Percentiles rank a stretch among this genome's conserved stretches.
Evolutionary conservation across 2,329 filamentous ascomycete species (phyloP).

Genomic region (Neocatenulostroma microsporum): DNA sequence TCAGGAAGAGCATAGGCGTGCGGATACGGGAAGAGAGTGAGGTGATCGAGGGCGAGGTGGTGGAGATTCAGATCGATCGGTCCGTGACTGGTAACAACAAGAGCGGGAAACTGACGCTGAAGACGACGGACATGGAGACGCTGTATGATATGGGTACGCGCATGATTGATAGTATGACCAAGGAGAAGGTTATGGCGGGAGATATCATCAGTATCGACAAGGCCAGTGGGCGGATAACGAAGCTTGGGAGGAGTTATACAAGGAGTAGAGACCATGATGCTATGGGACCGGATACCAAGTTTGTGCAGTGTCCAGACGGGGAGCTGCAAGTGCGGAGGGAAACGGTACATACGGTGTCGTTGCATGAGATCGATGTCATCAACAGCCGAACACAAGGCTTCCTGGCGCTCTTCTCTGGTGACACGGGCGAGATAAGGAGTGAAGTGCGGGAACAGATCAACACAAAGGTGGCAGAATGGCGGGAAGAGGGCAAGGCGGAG

Average conservation of each 20-base stretch:
- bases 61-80: slow-evolving; percentile 96
- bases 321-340: slow-evolving; percentile 97
- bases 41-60: slow-evolving; percentile 97
- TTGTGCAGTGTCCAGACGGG: slow-evolving; percentile 93
- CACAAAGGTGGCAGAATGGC: slow-evolving; percentile 98
- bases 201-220: slow-evolving; percentile 99
- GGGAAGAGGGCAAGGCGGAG: slow-evolving; percentile 97
- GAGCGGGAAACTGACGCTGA: slow-evolving; percentile 98
- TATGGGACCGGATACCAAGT: slow-evolving; percentile 97
- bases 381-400: slow-evolving; percentile 99
- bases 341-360: slow-evolving; percentile 89
- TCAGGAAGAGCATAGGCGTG: slow-evolving; percentile 95
- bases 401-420: slow-evolving; percentile 90
- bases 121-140: slow-evolving; percentile 99
- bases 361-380: slow-evolving; percentile 99
- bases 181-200: slow-evolving; percentile 97
- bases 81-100: slow-evolving; percentile 94
- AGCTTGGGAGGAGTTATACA: slow-evolving; percentile 89
- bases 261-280: slow-evolving; percentile 96
- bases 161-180: slow-evolving; percentile 99
- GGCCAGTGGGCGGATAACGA: slow-evolving; percentile 94
- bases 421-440: slow-evolving; percentile 94
- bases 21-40: slow-evolving; percentile 98
- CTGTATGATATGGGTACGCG: slow-evolving; percentile 99
- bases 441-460: slow-evolving; percentile 99